Percentiles rank a stretch among this genome's conserved stretches.
Evolutionary conservation across 164 flowering plant genomes (phyloP).

Genomic region (Tetrastigma voinierianum): DNA sequence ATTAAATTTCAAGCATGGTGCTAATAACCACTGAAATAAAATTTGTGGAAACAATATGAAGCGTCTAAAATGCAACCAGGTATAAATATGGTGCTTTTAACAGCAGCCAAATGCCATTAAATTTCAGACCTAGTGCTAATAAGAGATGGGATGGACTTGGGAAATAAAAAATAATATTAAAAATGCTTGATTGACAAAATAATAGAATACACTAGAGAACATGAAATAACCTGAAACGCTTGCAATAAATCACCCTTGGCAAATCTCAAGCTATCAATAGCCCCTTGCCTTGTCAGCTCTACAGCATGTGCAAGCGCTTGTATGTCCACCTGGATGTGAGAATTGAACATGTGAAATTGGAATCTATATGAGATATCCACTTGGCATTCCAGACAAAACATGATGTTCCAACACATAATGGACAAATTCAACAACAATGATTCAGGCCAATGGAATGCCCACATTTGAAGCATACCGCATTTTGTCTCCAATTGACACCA

Average conservation of each 20-base stretch:
- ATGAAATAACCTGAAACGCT: conserved; percentile 80
- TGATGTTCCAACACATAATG: not conserved
- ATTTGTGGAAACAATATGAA: too few species aligned
- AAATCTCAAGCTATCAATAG: conserved; percentile 89
- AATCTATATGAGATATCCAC: not conserved
- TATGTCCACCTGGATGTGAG: conserved; percentile 73
- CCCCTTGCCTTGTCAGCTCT: conserved; percentile 95
- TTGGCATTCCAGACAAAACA: not conserved
- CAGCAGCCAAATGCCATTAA: too few species aligned
- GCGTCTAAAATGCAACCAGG: too few species aligned
- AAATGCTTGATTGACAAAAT: not conserved
- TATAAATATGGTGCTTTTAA: too few species aligned
- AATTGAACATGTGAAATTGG: conserved; percentile 3
- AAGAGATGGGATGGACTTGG: not conserved
- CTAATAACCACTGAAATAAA: too few species aligned
- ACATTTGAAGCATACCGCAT: not conserved
- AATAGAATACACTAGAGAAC: not conserved
- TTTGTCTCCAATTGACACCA: not conserved
- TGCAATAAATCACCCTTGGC: conserved; percentile 81
- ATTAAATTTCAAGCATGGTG: too few species aligned
- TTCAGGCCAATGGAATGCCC: not conserved
- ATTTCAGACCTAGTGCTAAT: too few species aligned
- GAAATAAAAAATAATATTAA: not conserved
- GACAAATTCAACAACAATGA: not conserved
- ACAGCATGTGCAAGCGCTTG: conserved; percentile 99